Evolutionary conservation across 2,329 filamentous ascomycete genomes (phyloP), one percentile per base, ranked within the genome.

Genomic region (Helotiales sp.): DNA sequence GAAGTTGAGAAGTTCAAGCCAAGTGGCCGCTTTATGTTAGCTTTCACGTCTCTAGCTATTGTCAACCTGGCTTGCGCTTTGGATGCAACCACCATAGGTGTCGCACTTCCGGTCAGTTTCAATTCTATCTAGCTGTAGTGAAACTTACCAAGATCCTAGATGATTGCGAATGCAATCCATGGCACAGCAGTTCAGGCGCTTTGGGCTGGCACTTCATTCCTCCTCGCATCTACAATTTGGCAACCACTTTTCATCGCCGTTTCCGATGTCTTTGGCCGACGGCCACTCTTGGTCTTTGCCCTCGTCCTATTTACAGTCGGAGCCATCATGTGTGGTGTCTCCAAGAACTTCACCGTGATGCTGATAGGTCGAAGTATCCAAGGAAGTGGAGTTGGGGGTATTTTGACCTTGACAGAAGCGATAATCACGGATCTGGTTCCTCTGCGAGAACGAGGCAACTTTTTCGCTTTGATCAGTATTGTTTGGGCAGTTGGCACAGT

Each of bases 301-400:
- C 22, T 59, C 17, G 29, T n/a, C 22, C 42, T 61, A 12, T 61
- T 61, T 38, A 54, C 51, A 1, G 24, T 48, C 30, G 55, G 55
- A 13, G 29, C 44, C 10, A 68, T 74, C 31, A 44, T 75, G 12
- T 65, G 63, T 25, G 69, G 58, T 9, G 46, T 70, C 1, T 65
- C 74, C 1, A 65, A 48, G 10, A 55, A 55, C 12, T 55, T 56
- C 33, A 34, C 46, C 9, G 13, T 56, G 63, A 22, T 73, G 71
- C n/a, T 64, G 70, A 7, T 17, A 12, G 73, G 74, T 1, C 66
- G 74, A 38, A 61, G 62, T 2, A 62, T 81, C 17, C 77, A 81
- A 62, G 79, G 79, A 4, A 63, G 78, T 4, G 79, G 79, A 24
- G 78, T 74, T 5, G 78, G 78, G 9, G 78, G 79, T 9, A 71